Evolutionary conservation across 2,329 filamentous ascomycete genomes (phyloP), one percentile per base, ranked within the genome.

Genomic region (Colletotrichum salicis): DNA sequence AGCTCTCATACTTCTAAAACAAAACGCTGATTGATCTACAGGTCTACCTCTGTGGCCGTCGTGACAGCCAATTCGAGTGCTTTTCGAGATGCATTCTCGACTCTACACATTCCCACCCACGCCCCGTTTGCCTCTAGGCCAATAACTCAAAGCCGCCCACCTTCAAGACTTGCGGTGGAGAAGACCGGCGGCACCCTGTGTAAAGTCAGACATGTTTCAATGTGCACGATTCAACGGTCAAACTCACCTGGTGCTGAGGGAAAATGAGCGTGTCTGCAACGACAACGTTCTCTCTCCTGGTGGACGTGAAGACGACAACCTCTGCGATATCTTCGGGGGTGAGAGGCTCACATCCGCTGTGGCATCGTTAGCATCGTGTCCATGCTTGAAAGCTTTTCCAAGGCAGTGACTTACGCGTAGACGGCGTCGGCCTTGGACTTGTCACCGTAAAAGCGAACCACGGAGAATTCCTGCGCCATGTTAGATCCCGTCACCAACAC

Each of bases 271-370:
- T 93, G 82, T 98, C 95, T 24, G 95, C 95, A 76, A 98, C 83
- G 24, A 97, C 94, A 5, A 97, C 94, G 80, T 98, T 98, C 84
- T 97, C 94, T 76, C 92, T 90, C 77, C 95, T 89, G 4, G 93
- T 92, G 4, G 93, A 94, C 2, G 93, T 88, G 79, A 97, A 98
- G 8, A 98, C 95, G 41, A 97, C 87, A 35, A 97, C 88, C 84
- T 98, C 95, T 13, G 95, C 95, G 78, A 98, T 95, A 78, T 98
- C 95, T 61, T 96, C 94, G 0, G 93, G 93, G 0, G 94, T 97
- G 76, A 98, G 86, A 52, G 95, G 95, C 75, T 97, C 93, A 76
- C 89, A 92, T 63, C 92, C 92, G 70, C 91, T 93, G 74, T 73
- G 74, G 4, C 15, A 19, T 27, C 41, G 33, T 74, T 29, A 74